Percentiles rank a stretch among this genome's conserved stretches.
These are phyloP conservation scores for Albatrellus sp. DNA, from an alignment of 1,284 basidiomycete genomes.

Conservation along the genomic window DNA sequence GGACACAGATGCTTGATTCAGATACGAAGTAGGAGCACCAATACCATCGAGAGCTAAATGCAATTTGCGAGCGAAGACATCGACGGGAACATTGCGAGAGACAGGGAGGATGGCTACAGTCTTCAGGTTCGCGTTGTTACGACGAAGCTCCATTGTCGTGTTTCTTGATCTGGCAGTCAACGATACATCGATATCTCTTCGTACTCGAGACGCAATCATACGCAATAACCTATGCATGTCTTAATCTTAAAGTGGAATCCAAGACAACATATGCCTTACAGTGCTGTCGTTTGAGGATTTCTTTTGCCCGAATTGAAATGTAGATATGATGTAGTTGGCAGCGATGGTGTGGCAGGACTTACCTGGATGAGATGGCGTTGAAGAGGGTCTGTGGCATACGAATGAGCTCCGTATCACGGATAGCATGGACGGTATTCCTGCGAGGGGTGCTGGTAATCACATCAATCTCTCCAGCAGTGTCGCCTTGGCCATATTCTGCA, in stretches of 20 bases:
- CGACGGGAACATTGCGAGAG: slow-evolving; percentile 75
- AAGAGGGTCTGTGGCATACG: slow-evolving; percentile 96
- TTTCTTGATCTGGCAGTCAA: slow-evolving; percentile 32
- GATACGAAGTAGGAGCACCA: slow-evolving; percentile 78
- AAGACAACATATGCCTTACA: slow-evolving; percentile 36
- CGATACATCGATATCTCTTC: slow-evolving; percentile 65
- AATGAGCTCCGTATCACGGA: slow-evolving; percentile 96
- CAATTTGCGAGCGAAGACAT: slow-evolving; percentile 82
- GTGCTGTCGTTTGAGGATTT: slow-evolving; percentile 91
- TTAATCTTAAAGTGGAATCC: neutral
- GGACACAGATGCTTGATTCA: slow-evolving; percentile 87
- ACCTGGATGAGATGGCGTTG: slow-evolving; percentile 88
- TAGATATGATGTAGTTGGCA: neutral
- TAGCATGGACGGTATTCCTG: slow-evolving; percentile 89
- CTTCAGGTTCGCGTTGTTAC: slow-evolving; percentile 87
- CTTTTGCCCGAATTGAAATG: slow-evolving; percentile 25
- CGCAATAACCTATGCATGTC: slow-evolving; percentile 50
- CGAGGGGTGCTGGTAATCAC: slow-evolving; percentile 90
- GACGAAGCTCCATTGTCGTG: slow-evolving; percentile 43
- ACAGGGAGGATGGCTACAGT: slow-evolving; percentile 80
- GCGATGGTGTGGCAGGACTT: slow-evolving; percentile 12
- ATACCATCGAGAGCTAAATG: slow-evolving; percentile 79
- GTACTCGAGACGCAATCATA: slow-evolving; percentile 87
- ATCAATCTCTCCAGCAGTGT: slow-evolving; percentile 85
- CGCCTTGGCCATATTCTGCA: slow-evolving; percentile 91